Evolutionary conservation across 1,139 yeast genomes (phyloP).

Genomic region (Geotrichum europaeum): DNA sequence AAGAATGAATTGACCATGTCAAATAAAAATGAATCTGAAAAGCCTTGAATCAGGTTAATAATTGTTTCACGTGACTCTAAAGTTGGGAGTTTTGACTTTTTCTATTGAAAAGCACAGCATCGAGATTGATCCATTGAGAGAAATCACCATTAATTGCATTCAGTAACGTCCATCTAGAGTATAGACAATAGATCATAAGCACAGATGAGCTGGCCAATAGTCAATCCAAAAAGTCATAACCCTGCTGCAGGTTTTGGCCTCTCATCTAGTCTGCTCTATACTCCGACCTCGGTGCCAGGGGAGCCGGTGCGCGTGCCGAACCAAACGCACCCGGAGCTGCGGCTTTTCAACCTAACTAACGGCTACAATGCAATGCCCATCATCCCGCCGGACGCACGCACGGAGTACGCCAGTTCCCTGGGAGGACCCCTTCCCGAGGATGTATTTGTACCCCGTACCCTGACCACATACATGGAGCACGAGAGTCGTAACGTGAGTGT

Average conservation of each 20-base stretch:
- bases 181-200: not conserved
- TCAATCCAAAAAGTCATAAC: not conserved
- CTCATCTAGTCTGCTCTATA: slow-evolving; percentile 5
- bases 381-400: slow-evolving; percentile 9
- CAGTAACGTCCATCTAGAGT: not conserved
- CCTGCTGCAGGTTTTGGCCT: not conserved
- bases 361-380: slow-evolving; percentile 11
- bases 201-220: not conserved
- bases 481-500: not conserved
- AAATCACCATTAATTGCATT: no score
- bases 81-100: no score
- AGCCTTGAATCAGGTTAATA: no score
- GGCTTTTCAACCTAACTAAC: slow-evolving; percentile 8
- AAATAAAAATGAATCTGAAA: no score
- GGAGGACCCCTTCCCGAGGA: not conserved
- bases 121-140: no score
- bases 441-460: not conserved
- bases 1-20: no score
- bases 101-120: no score
- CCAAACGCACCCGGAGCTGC: not conserved
- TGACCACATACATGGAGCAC: not conserved
- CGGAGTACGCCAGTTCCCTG: not conserved
- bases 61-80: no score
- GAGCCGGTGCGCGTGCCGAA: slow-evolving; percentile 1
- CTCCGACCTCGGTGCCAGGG: slow-evolving; percentile 6